These are phyloP conservation scores for Cercophora scortea DNA, from an alignment of 495 filamentous ascomycete genomes.

Conservation along the genomic window DNA sequence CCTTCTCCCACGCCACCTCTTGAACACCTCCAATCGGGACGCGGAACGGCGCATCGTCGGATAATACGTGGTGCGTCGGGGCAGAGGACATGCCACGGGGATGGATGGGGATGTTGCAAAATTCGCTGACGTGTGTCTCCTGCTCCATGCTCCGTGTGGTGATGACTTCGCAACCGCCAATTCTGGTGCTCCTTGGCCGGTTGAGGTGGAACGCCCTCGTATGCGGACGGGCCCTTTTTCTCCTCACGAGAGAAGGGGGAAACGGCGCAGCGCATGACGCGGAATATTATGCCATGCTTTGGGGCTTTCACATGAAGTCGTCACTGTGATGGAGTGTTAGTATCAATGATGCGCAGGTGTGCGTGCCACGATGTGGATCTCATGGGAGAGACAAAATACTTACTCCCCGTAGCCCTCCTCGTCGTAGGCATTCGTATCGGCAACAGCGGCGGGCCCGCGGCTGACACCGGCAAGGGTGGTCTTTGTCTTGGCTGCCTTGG, in stretches of 20 bases:
- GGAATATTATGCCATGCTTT: not conserved
- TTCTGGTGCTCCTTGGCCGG: not conserved
- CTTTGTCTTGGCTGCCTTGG: constrained; percentile 92
- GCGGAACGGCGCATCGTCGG: no score
- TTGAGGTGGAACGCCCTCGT: not conserved
- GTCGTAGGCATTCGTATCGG: constrained; percentile 69
- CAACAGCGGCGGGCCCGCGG: constrained; percentile 48
- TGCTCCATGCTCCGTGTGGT: constrained; percentile 3
- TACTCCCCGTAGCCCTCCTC: constrained; percentile 67
- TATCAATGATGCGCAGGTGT: not conserved
- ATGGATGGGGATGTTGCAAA: no score
- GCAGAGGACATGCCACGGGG: no score
- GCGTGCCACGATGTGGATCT: not conserved
- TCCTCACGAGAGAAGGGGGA: not conserved
- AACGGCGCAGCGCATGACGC: constrained; percentile 1
- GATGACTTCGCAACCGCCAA: not conserved
- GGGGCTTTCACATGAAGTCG: constrained; percentile 42
- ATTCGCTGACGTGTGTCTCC: not conserved
- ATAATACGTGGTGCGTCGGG: no score
- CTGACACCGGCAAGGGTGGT: constrained; percentile 59
- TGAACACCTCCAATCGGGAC: no score
- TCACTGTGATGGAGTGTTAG: constrained; percentile 28
- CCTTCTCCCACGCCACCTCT: no score
- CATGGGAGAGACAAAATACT: constrained; percentile 29
- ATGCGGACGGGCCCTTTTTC: not conserved